Conservation (phyloP, 2,329 filamentous ascomycete genomes). For the Dendryphion nanum region DNA sequence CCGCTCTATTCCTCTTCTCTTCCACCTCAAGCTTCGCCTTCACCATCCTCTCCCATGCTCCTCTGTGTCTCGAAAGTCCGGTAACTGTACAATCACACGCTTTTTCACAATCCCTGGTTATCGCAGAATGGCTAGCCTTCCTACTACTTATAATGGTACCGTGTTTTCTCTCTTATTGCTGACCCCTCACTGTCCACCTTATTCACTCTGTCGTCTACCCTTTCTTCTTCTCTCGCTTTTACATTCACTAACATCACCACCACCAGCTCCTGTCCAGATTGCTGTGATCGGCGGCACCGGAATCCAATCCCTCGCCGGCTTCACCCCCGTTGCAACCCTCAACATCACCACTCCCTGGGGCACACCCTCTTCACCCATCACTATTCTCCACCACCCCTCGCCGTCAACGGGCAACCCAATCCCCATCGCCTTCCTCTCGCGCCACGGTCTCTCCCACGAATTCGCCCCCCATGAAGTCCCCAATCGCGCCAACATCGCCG, state of each 20-base stretch:
- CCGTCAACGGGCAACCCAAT: constrained; percentile 61
- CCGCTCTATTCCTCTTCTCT: too few relatives aligned
- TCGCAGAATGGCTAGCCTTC: constrained; percentile 34
- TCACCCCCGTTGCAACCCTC: constrained; percentile 77
- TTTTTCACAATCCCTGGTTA: constrained; percentile 5
- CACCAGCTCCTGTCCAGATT: constrained; percentile 48
- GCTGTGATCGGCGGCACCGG: constrained; percentile 72
- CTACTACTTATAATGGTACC: constrained; percentile 31
- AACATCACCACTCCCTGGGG: constrained; percentile 87
- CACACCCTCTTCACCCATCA: constrained; percentile 70
- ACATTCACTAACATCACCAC: constrained; percentile 5
- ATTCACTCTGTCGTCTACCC: too few relatives aligned
- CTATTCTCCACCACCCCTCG: constrained; percentile 82
- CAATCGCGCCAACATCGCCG: constrained; percentile 93
- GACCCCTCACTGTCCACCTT: too few relatives aligned
- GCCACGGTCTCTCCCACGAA: constrained; percentile 87
- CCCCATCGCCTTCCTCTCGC: constrained; percentile 84
- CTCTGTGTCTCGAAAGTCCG: too few relatives aligned
- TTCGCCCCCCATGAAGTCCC: constrained; percentile 94
- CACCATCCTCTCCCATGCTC: too few relatives aligned
- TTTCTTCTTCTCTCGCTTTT: background rate
- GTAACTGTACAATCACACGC: too few relatives aligned
- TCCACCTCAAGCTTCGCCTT: too few relatives aligned
- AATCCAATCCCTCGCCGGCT: constrained; percentile 81
- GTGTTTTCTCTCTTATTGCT: too few relatives aligned